These are phyloP conservation scores for Leishmania mexicana DNA, from an alignment of 208 protist species.

Conservation along the genomic window DNA sequence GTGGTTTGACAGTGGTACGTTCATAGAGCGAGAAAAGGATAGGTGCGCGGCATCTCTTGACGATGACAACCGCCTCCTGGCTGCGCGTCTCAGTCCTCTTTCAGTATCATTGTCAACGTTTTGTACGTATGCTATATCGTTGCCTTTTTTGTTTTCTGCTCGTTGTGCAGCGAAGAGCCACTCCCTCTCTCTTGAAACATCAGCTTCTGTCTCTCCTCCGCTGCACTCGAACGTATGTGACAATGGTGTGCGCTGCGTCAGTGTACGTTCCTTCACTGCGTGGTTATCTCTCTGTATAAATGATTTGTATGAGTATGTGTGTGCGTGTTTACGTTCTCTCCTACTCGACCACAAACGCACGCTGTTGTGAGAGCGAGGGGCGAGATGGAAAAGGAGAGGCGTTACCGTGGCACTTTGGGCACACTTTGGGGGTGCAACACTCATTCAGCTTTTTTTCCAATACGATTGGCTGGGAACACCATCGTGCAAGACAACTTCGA, in stretches of 20 bases:
- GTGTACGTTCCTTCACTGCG: not conserved
- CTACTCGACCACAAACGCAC: not conserved
- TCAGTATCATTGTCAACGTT: not conserved
- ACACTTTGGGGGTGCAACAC: not conserved
- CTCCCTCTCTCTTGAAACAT: not conserved
- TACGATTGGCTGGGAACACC: not conserved
- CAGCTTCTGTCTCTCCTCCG: not conserved
- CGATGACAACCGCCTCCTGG: not conserved
- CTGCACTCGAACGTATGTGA: not conserved
- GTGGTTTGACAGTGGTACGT: not conserved
- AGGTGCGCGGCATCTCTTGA: not conserved
- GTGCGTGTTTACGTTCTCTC: not conserved
- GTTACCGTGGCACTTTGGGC: not conserved
- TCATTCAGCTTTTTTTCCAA: not conserved
- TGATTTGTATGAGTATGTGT: not conserved
- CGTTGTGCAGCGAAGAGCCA: not conserved
- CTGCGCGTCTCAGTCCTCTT: not conserved
- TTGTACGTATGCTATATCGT: slow-evolving; percentile 5
- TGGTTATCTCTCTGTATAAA: not conserved
- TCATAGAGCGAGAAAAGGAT: not conserved
- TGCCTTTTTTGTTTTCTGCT: not conserved
- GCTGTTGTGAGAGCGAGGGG: not conserved
- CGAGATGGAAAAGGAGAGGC: not conserved
- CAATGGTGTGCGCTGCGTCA: not conserved
- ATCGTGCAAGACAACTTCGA: not conserved